phyloP scores from a whole-genome alignment of 441 rosid species.

The Adansonia rubrostipa region DNA sequence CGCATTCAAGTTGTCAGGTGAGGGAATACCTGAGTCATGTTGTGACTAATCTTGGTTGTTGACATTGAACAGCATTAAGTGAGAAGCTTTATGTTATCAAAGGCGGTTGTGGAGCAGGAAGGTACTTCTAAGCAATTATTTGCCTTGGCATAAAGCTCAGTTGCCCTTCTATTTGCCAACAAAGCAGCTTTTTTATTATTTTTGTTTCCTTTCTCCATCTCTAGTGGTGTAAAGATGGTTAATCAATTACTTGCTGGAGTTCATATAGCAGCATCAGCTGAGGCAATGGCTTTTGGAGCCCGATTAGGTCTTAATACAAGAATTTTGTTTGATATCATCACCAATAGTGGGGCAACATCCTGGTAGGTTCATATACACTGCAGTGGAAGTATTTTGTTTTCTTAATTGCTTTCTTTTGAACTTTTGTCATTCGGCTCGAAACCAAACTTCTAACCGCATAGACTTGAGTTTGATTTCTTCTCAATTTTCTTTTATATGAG shows the following conservation, averaged over 20 bases:
- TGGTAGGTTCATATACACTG: constrained; percentile 59
- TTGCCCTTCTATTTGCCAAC: constrained; percentile 1
- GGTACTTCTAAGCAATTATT: constrained; percentile 51
- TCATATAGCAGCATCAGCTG: constrained; percentile 97
- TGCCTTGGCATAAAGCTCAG: constrained; percentile 27
- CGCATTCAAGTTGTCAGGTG: constrained; percentile 27
- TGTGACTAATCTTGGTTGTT: constrained; percentile 33
- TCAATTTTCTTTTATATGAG: background rate
- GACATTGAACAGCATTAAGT: constrained; percentile 70
- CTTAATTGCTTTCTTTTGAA: constrained; percentile 16
- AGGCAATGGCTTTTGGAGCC: constrained; percentile 98
- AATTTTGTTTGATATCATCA: constrained; percentile 67
- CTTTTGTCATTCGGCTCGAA: background rate
- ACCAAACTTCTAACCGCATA: constrained; percentile 13
- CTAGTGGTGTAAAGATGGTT: constrained; percentile 90
- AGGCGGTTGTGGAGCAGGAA: constrained; percentile 98
- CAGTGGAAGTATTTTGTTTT: background rate
- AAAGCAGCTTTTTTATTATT: constrained; percentile 16
- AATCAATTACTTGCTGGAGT: constrained; percentile 99
- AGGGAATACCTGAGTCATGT: constrained; percentile 29
- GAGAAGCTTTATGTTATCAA: constrained; percentile 92
- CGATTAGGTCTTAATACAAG: constrained; percentile 88
- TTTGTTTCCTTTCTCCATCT: constrained; percentile 32
- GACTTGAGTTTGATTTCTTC: constrained; percentile 14
- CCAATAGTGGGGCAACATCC: constrained; percentile 76